Base-by-base conservation (phyloP, 2,329 filamentous ascomycete species). In the Sphaceloma murrayae region DNA sequence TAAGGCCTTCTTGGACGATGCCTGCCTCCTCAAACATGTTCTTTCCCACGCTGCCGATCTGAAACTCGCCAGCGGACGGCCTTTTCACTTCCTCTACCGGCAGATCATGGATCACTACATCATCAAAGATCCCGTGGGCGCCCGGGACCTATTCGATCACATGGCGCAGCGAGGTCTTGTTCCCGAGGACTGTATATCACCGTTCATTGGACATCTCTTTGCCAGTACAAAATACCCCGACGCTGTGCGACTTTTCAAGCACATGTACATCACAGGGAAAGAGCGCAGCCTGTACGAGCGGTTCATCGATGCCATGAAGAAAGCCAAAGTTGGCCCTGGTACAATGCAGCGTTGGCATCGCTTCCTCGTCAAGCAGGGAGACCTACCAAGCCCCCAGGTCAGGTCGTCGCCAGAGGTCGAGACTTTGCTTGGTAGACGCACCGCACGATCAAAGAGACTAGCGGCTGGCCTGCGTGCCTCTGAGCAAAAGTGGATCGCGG, bases 41-140 rank as follows among this genome's bases (percentile, higher is more conserved):
- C 54, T 65, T 9, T 48, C 57, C 1, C 64, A 73, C 52, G 67
- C 64, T 5, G 51, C 63, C 21, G 52, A 63, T 2, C 46, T 74
- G 9, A 61, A 64, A 47, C 51, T 58, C 8, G 53, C 52, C 10
- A 65, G 62, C 10, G 64, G 65, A 5, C 21, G 46, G 36, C 44
- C 50, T 19, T 66, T 64, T 49, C 39, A 52, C 6, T 49, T 46
- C 4, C 54, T 77, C 0, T 74, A 75, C 53, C 51, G 54, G 11
- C 53, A 55, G 8, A 55, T 74, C 49, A 60, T 77, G 42, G 58
- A 61, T 24, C 54, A 67, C 30, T 53, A 59, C 17, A 50, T 72
- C 4, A 51, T 53, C 36, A 36, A 54, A 45, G 46, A 54, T 52
- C 51, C 55, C 45, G 21, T 29, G 16, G 39, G 43, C 19, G 52